Conservation (phyloP, 2,329 filamentous ascomycete species). For the Fusarium poae region DNA sequence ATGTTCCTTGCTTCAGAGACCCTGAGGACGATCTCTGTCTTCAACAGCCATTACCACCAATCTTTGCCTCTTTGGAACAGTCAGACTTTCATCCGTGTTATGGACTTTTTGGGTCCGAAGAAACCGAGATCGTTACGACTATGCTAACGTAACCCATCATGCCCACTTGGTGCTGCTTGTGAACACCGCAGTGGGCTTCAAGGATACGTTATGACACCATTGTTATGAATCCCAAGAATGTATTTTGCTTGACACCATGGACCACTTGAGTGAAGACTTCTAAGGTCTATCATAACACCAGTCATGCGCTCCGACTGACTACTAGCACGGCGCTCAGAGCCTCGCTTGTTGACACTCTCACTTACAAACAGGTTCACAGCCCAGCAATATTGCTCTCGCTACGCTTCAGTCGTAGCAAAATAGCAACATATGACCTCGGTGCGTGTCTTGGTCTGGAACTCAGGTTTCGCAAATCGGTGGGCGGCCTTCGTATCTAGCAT, state of each 20-base stretch:
- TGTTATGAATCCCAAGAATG: slow-evolving; percentile 12
- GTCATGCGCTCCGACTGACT: slow-evolving; percentile 12
- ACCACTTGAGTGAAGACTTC: slow-evolving; percentile 20
- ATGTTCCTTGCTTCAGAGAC: slow-evolving; percentile 31
- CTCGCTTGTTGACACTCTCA: slow-evolving; percentile 24
- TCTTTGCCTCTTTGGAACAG: not conserved
- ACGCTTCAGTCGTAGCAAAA: slow-evolving; percentile 19
- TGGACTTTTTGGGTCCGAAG: slow-evolving; percentile 26
- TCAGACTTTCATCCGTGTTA: not conserved
- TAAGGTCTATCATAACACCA: slow-evolving; percentile 14
- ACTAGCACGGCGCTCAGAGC: slow-evolving; percentile 33
- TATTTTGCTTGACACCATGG: slow-evolving; percentile 1
- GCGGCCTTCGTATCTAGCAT: slow-evolving; percentile 39
- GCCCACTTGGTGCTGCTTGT: slow-evolving; percentile 9
- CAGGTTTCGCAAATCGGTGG: slow-evolving; percentile 26
- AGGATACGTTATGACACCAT: slow-evolving; percentile 30
- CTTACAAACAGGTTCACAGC: slow-evolving; percentile 6
- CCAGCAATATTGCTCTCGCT: slow-evolving; percentile 26
- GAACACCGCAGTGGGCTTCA: slow-evolving; percentile 1
- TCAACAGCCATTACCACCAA: slow-evolving; percentile 15
- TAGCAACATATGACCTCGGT: slow-evolving; percentile 42
- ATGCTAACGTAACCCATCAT: slow-evolving; percentile 4
- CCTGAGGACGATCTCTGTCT: slow-evolving; percentile 33
- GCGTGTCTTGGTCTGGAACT: slow-evolving; percentile 35
- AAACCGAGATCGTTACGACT: slow-evolving; percentile 34